Conservation (phyloP, 1,284 basidiomycete genomes). For the Cryptococcus sp. region DNA sequence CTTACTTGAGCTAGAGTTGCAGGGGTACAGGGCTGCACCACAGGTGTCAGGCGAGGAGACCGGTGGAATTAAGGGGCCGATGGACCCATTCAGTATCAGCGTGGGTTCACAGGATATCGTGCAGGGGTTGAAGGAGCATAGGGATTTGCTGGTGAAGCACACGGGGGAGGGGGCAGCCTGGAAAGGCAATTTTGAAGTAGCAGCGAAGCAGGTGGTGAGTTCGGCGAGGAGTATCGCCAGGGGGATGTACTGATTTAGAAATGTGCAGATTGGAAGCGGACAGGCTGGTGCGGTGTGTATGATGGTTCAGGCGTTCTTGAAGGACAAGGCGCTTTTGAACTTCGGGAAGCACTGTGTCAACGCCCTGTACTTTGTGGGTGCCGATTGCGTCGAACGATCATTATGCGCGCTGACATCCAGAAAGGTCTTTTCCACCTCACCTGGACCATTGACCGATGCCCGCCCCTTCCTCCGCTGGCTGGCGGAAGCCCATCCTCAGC, state of each 20-base stretch:
- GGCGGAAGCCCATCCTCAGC: slow-evolving; percentile 53
- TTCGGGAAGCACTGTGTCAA: slow-evolving; percentile 12
- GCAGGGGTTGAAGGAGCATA: slow-evolving; percentile 1
- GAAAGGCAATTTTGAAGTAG: slow-evolving; percentile 4
- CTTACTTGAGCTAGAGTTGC: slow-evolving; percentile 25
- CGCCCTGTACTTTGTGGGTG: slow-evolving; percentile 19
- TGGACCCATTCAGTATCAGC: slow-evolving; percentile 16
- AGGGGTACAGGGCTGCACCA: neutral
- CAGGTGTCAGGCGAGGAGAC: too few relatives aligned
- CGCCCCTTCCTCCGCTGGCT: slow-evolving; percentile 31
- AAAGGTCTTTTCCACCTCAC: slow-evolving; percentile 14
- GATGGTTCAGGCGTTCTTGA: slow-evolving; percentile 16
- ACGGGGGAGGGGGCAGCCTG: neutral
- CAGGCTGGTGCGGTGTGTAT: slow-evolving; percentile 3
- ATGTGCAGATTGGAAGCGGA: slow-evolving; percentile 2
- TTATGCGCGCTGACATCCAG: neutral
- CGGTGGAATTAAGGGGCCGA: too few relatives aligned
- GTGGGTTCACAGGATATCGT: slow-evolving; percentile 5
- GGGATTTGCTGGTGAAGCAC: neutral
- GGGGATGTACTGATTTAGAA: too few relatives aligned
- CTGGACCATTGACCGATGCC: slow-evolving; percentile 1
- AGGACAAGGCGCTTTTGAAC: slow-evolving; percentile 1
- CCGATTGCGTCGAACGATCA: neutral
- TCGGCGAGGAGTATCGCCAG: neutral
- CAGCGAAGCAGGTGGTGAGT: slow-evolving; percentile 17